Conservation (phyloP, 2,329 filamentous ascomycete species). For the Aspergillus fumigatiaffinis region DNA sequence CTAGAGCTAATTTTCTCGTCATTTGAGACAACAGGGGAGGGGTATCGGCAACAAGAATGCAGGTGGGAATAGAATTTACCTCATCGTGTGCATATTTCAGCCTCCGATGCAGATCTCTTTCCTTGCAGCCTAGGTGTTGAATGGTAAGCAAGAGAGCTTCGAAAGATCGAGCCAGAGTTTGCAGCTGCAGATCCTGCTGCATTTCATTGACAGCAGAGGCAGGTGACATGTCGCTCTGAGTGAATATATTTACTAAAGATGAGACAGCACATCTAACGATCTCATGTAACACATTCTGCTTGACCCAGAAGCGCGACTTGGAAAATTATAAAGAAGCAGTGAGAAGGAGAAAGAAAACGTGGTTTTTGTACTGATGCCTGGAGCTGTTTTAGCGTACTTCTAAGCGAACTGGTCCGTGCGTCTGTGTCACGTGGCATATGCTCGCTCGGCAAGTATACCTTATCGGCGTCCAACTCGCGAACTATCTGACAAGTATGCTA, state of each 20-base stretch:
- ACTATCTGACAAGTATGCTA: neutral
- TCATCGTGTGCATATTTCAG: conserved; percentile 38
- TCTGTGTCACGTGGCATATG: conserved; percentile 21
- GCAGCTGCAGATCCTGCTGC: conserved; percentile 34
- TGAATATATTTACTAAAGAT: conserved; percentile 19
- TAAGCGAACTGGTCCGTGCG: conserved; percentile 37
- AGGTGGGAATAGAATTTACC: conserved; percentile 27
- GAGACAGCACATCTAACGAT: conserved; percentile 19
- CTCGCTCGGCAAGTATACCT: neutral
- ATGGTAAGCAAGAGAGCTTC: conserved; percentile 41
- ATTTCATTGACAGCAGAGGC: conserved; percentile 23
- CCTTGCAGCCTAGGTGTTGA: conserved; percentile 36
- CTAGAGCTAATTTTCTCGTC: conserved; percentile 73
- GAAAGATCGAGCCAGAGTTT: conserved; percentile 37
- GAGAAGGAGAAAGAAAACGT: conserved; percentile 18
- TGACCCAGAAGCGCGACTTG: conserved; percentile 21
- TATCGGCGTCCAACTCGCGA: too few relatives aligned
- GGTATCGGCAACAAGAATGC: conserved; percentile 1
- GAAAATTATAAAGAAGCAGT: conserved; percentile 15
- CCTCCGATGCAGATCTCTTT: conserved; percentile 35
- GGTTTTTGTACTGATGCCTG: conserved; percentile 6
- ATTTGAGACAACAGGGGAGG: conserved; percentile 31
- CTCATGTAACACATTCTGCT: conserved; percentile 20
- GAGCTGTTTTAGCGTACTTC: conserved; percentile 16
- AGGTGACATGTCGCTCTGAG: conserved; percentile 29